A percentile compares a stretch with the other conserved stretches of the same genome.
phyloP scores from a whole-genome alignment of 164 flowering plant genomes.

The Chimonanthus salicifolius region DNA sequence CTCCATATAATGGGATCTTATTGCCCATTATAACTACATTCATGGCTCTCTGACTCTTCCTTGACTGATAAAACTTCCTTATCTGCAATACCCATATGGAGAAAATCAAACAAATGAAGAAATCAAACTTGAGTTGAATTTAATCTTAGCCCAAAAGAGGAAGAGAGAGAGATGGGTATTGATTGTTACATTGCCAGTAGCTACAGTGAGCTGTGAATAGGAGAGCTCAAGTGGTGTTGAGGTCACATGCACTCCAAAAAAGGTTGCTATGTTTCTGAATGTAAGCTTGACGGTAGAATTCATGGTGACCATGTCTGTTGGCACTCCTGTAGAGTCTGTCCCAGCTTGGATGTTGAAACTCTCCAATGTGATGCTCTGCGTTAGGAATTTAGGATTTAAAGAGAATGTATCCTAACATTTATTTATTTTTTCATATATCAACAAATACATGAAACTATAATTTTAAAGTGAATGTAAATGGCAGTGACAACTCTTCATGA shows the following conservation, averaged over 20 bases:
- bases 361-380: constrained; percentile 69
- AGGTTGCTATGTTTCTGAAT: constrained; percentile 74
- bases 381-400: too few species aligned
- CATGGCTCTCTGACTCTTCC: constrained; percentile 62
- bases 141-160: background rate
- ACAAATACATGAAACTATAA: too few species aligned
- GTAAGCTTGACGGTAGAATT: constrained; percentile 66
- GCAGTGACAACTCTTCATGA: background rate
- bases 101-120: background rate
- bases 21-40: constrained; percentile 43
- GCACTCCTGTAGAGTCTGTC: constrained; percentile 67
- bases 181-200: constrained; percentile 65
- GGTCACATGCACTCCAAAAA: constrained; percentile 82
- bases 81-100: constrained; percentile 36
- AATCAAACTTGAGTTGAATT: background rate
- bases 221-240: constrained; percentile 65
- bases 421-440: too few species aligned
- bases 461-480: background rate
- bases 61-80: constrained; percentile 67
- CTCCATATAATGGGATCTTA: constrained; percentile 73
- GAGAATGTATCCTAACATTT: too few species aligned
- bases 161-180: background rate
- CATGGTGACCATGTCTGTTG: constrained; percentile 75
- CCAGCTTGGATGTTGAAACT: constrained; percentile 71
- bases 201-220: constrained; percentile 51